Conservation (phyloP, 192 early-diverging fungal genomes). For the Entomortierella parvispora region DNA sequence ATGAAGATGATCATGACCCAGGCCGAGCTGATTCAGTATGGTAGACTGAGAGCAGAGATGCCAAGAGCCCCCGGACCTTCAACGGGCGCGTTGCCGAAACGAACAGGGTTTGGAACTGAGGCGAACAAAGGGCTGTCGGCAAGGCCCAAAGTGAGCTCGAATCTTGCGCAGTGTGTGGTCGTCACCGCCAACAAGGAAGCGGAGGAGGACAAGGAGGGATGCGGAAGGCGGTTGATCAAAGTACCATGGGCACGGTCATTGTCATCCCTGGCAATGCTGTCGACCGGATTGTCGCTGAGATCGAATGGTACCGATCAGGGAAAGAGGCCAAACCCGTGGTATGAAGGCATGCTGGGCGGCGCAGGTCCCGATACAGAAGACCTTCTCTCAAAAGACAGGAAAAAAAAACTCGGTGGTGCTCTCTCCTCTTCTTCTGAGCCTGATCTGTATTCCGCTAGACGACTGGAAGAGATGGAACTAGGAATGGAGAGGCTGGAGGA, state of each 20-base stretch:
- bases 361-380: no score
- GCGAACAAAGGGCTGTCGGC: conserved; percentile 14
- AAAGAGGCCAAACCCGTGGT: no score
- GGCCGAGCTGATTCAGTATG: conserved; percentile 36
- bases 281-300: not conserved
- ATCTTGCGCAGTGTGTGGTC: conserved; percentile 8
- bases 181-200: not conserved
- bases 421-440: not conserved
- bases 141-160: conserved; percentile 3
- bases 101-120: conserved; percentile 28
- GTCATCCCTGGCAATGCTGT: conserved; percentile 1
- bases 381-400: no score
- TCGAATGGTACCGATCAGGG: no score
- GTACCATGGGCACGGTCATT: not conserved
- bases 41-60: conserved; percentile 42
- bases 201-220: not conserved
- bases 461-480: conserved; percentile 39
- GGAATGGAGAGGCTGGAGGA: conserved; percentile 1
- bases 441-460: not conserved
- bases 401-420: no score
- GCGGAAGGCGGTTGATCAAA: conserved; percentile 3
- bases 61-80: conserved; percentile 38
- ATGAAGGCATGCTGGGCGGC: no score
- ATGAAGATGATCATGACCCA: conserved; percentile 55
- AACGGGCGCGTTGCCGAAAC: conserved; percentile 28